A percentile compares a stretch with the other conserved stretches of the same genome.
These are phyloP conservation scores for Pythium aphanidermatum DNA, from an alignment of 352 stramenopile species.

Conservation along the genomic window DNA sequence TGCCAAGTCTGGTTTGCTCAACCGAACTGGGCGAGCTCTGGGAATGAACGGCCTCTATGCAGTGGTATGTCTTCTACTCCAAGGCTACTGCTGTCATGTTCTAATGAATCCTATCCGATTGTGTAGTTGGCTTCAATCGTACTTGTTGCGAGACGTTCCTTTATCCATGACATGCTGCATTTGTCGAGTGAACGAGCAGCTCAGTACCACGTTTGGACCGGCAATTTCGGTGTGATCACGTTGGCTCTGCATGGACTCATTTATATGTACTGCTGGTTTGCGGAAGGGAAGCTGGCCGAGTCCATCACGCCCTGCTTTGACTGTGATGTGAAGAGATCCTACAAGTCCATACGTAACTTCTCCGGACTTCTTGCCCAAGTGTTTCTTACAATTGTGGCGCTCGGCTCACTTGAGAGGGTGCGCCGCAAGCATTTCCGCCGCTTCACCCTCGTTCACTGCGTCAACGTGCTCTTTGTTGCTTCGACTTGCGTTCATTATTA, in stretches of 20 bases:
- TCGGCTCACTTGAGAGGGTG: conserved; percentile 45
- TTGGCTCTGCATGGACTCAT: conserved; percentile 44
- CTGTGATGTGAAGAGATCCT: conserved; percentile 34
- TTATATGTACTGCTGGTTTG: conserved; percentile 51
- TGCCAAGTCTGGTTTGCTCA: conserved; percentile 42
- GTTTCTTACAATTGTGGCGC: conserved; percentile 28
- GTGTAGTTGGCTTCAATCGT: conserved; percentile 45
- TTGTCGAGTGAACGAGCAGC: conserved; percentile 53
- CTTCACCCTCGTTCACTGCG: conserved; percentile 48
- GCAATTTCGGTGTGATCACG: conserved; percentile 41
- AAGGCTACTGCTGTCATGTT: neutral
- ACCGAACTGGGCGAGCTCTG: conserved; percentile 42
- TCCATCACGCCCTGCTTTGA: conserved; percentile 54
- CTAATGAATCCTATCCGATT: neutral
- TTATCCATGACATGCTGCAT: conserved; percentile 48
- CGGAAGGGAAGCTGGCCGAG: conserved; percentile 37
- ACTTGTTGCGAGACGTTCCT: conserved; percentile 56
- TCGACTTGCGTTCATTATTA: conserved; percentile 68
- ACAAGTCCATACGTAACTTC: conserved; percentile 60
- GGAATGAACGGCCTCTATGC: conserved; percentile 56
- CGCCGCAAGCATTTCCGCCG: conserved; percentile 43
- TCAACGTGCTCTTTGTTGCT: conserved; percentile 42
- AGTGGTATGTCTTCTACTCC: conserved; percentile 9
- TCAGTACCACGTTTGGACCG: conserved; percentile 55
- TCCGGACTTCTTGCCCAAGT: conserved; percentile 45